Conservation (phyloP, 805 yeast species). For the Candida xiaguanensis region DNA sequence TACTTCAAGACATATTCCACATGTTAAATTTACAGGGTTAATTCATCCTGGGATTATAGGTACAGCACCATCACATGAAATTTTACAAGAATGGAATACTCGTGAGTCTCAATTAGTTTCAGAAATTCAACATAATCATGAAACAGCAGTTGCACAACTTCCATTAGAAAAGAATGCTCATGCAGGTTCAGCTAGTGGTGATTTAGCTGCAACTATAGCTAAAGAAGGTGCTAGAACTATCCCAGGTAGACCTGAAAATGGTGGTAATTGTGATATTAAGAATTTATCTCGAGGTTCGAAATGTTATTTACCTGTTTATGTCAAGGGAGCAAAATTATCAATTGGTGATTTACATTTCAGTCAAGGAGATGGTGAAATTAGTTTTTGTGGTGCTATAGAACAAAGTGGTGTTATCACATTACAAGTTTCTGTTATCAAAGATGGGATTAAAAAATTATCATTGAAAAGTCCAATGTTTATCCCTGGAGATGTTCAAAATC, state of each 20-base stretch:
- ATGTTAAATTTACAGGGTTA: constrained; percentile 46
- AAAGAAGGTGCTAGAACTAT: constrained; percentile 50
- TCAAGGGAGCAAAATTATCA: constrained; percentile 45
- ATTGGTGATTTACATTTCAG: constrained; percentile 50
- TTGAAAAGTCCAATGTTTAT: constrained; percentile 46
- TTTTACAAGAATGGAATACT: constrained; percentile 42
- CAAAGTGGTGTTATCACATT: constrained; percentile 48
- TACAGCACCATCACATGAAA: constrained; percentile 44
- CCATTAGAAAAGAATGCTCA: constrained; percentile 35
- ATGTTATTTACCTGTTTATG: constrained; percentile 45
- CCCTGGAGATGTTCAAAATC: constrained; percentile 47
- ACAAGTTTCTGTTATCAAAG: constrained; percentile 36
- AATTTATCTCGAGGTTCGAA: constrained; percentile 48
- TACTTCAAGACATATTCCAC: constrained; percentile 48
- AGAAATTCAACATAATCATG: constrained; percentile 26
- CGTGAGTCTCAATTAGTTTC: constrained; percentile 38
- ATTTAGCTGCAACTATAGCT: constrained; percentile 24
- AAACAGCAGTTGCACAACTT: constrained; percentile 39
- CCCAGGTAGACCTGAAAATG: constrained; percentile 52
- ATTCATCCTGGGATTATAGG: constrained; percentile 53
- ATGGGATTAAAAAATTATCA: constrained; percentile 37
- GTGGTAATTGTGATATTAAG: constrained; percentile 53
- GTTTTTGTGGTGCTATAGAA: constrained; percentile 54
- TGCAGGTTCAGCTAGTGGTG: constrained; percentile 37
- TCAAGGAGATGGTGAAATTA: constrained; percentile 53